Evolutionary conservation across 306 rosid species (phyloP), one percentile per base, ranked within the genome.

Genomic region (Cucurbita ficifolia): DNA sequence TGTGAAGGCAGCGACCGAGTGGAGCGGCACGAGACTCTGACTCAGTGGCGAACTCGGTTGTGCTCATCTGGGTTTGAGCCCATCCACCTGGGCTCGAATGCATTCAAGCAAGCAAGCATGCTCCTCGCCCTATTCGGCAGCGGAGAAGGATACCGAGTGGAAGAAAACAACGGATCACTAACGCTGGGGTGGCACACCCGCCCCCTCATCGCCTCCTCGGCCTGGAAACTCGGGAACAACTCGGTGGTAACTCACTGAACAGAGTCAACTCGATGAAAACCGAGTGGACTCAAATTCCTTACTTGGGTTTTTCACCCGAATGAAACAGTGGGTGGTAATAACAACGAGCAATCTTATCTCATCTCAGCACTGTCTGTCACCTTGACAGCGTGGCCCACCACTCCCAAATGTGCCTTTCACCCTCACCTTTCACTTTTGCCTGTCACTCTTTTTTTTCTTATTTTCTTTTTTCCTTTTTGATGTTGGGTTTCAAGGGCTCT

Each of bases 101-200:
- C 99, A 14, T 94, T 85, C 39, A 94, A 89, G 77, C 99, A 94
- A 69, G 99, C 99, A 1, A 91, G 99, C 16, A 86, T 84, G 96
- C 79, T 94, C 46, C 39, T 94, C 48, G 91, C 87, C 1, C 75
- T 85, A 4, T 89, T 81, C 21, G 96, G 89, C 2, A 90, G 92
- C 42, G 96, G 99, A 2, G 96, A 91, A 64, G 99, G 99, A 8
- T 94, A 94, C 14, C 79, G 84, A 8, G 97, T 94, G 56, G 97
- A 94, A 43, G 99, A 94, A 77, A 91, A 85, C 51, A 63, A 76
- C 17, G 99, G 99, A 1, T 91, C 86, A 46, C 75, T 91, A 39
- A 86, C 84, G 91, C 75, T 94, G 14, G 96, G 96, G 4, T 91
- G 99, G 99, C 97, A 94, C 60, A 89, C 92, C 7, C 82, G 99